A percentile compares a stretch with the other conserved stretches of the same genome.
These are phyloP conservation scores for Solanum clarkiae DNA, from an alignment of 257 asterid species.

Conservation along the genomic window DNA sequence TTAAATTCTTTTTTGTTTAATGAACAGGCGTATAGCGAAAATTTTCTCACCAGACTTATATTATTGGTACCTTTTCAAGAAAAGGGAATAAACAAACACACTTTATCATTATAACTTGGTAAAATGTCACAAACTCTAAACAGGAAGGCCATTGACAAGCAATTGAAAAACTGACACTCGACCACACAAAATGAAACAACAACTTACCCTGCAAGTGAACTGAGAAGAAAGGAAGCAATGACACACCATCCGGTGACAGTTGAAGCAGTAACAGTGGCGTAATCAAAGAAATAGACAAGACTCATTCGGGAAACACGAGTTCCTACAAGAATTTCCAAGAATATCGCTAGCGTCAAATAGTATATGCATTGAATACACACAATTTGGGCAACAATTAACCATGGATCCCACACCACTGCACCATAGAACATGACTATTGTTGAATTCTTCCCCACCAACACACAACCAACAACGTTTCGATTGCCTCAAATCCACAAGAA, in stretches of 20 bases:
- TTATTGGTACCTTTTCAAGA: background rate
- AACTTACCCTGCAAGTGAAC: constrained; percentile 80
- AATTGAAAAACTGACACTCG: background rate
- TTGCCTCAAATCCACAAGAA: background rate
- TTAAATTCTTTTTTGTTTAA: background rate
- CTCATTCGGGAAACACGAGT: constrained; percentile 84
- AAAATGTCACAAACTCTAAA: background rate
- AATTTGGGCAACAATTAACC: constrained; percentile 92
- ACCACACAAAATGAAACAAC: background rate
- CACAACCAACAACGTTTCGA: background rate
- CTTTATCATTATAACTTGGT: background rate
- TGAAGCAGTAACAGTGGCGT: constrained; percentile 59
- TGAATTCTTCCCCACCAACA: background rate
- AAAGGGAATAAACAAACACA: background rate
- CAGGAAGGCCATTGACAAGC: background rate
- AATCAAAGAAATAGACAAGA: constrained; percentile 87
- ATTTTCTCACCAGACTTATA: background rate
- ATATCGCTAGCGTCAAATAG: constrained; percentile 60
- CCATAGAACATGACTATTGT: constrained; percentile 83
- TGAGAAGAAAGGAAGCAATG: constrained; percentile 59
- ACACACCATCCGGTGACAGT: constrained; percentile 88
- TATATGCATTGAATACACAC: constrained; percentile 73
- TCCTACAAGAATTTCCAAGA: constrained; percentile 61
- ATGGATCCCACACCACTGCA: constrained; percentile 91
- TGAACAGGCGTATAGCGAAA: background rate